Evolutionary conservation across 1,139 yeast genomes (phyloP).

Genomic region (Yamadazyma atmosphaerica): DNA sequence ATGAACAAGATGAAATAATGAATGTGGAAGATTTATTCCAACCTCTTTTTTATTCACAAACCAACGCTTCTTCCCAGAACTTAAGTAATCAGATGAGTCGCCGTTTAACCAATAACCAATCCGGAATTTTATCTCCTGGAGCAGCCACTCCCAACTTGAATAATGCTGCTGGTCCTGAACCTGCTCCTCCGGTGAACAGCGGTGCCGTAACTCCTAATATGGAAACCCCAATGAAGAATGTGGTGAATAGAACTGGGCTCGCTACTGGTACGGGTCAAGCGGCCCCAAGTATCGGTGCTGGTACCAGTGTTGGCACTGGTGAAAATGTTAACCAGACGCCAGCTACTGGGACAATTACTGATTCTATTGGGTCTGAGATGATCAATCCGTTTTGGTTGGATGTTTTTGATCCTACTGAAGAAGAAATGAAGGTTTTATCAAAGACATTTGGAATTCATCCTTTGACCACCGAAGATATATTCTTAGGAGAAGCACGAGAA

Average conservation of each 20-base stretch:
- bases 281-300: neutral
- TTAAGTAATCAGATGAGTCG: conserved; percentile 3
- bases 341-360: conserved; percentile 18
- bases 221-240: neutral
- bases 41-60: conserved; percentile 22
- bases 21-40: conserved; percentile 31
- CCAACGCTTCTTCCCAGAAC: neutral
- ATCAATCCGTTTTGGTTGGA: conserved; percentile 83
- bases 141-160: conserved; percentile 3
- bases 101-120: too few species aligned
- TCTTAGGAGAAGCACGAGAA: conserved; percentile 90
- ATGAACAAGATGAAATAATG: conserved; percentile 10
- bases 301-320: neutral
- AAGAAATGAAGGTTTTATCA: conserved; percentile 90
- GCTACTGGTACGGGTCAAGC: neutral
- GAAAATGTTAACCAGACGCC: conserved; percentile 11
- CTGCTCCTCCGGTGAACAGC: neutral
- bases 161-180: neutral
- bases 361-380: conserved; percentile 6
- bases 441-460: conserved; percentile 96
- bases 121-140: neutral
- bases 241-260: neutral
- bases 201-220: neutral
- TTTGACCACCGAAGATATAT: conserved; percentile 92
- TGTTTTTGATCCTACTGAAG: conserved; percentile 89